Evolutionary conservation across 2,329 filamentous ascomycete genomes (phyloP), one percentile per base, ranked within the genome.

Genomic region (Metarhizium sp.): DNA sequence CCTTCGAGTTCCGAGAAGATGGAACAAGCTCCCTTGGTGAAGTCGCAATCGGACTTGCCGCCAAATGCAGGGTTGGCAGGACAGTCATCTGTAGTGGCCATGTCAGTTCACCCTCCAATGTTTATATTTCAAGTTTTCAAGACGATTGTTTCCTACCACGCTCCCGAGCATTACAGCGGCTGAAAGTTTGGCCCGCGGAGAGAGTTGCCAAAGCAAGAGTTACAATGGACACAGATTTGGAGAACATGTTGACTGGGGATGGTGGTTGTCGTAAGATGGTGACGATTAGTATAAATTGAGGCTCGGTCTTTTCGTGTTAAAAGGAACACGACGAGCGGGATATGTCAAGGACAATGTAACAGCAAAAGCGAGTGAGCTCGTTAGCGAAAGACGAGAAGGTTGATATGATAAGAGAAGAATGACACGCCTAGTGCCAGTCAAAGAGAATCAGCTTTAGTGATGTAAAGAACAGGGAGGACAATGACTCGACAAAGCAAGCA

Each of bases 11-110:
- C 59, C 36, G 67, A 69, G 69, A 84, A 80, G 63, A 73, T 70
- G 59, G 81, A 76, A 59, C 85, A 91, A 40, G 75, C 68, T 56
- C 88, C 88, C 69, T 86, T 77, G 57, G 83, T 87, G 75, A 96
- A 94, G 75, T 96, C 90, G 67, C 92, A 84, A 57, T 63, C 61
- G 53, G 73, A 62, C 25, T 57, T 59, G 46, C 69, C 84, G 53
- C 88, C 90, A 14, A 96, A 78, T 11, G 92, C 92, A 59, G 87
- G 79, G 68, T 95, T 80, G 56, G 86, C 70, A 51, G 18, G n/a
- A n/a, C n/a, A n/a, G n/a, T n/a, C n/a, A n/a, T n/a, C n/a, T n/a
- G n/a, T n/a, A n/a, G n/a, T n/a, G n/a, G n/a, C n/a, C n/a, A n/a
- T n/a, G n/a, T n/a, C n/a, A n/a, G n/a, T n/a, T n/a, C n/a, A n/a